Evolutionary conservation across 208 protist genomes (phyloP).

Genomic region (Leishmania amazonensis): DNA sequence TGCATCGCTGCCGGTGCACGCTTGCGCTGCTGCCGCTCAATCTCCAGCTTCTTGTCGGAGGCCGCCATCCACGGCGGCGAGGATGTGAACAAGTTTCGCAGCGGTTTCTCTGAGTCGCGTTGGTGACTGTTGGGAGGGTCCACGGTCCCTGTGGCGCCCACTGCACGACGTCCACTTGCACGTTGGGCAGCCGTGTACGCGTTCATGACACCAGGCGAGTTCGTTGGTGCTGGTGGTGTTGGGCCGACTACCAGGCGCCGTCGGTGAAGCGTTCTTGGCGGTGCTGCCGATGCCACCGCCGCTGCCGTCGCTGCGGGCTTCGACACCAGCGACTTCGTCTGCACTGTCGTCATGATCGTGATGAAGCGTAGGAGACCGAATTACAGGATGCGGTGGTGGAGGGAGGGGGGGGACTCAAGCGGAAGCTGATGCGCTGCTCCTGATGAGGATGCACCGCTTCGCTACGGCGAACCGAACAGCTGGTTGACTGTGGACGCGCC

Average conservation of each 20-base stretch:
- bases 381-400: not conserved
- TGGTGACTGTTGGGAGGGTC: constrained; percentile 9
- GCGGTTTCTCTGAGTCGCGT: not conserved
- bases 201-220: not conserved
- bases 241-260: not conserved
- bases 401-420: not conserved
- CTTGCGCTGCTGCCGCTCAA: constrained; percentile 14
- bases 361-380: not conserved
- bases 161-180: not conserved
- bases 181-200: not conserved
- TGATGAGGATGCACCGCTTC: too few relatives aligned
- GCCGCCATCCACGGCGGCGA: not conserved
- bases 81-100: not conserved
- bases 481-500: too few relatives aligned
- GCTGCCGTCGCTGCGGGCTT: not conserved
- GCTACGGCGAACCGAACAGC: not conserved
- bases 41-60: not conserved
- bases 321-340: not conserved
- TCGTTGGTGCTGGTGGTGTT: not conserved
- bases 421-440: not conserved
- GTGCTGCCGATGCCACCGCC: not conserved
- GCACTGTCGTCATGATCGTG: not conserved
- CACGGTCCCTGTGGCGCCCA: constrained; percentile 9
- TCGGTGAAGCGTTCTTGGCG: not conserved
- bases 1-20: not conserved